Percentiles rank a stretch among this genome's conserved stretches.
Evolutionary conservation across 352 stramenopile genomes (phyloP).

Genomic region (Aphanomyces invadans): DNA sequence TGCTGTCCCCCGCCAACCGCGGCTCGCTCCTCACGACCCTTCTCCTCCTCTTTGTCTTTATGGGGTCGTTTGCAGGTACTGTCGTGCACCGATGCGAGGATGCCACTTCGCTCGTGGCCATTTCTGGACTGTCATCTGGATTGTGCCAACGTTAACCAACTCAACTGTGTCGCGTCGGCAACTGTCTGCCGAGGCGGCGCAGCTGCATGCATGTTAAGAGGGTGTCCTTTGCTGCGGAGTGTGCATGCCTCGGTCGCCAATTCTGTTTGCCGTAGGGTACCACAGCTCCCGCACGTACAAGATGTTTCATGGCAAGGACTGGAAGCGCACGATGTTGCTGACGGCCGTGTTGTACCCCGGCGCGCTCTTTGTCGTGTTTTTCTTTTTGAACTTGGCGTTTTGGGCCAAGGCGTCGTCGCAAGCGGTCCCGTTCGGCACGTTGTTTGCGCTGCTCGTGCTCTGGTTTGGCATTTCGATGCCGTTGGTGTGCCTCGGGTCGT

Average conservation of each 20-base stretch:
- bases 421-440: constrained; percentile 93
- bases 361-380: constrained; percentile 91
- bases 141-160: neutral
- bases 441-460: constrained; percentile 94
- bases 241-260: too few relatives aligned
- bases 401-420: constrained; percentile 81
- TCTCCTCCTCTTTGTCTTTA: constrained; percentile 97
- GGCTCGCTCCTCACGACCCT: constrained; percentile 94
- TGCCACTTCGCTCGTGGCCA: too few relatives aligned
- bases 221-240: too few relatives aligned
- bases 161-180: too few relatives aligned
- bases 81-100: too few relatives aligned
- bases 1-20: constrained; percentile 96
- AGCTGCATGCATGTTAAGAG: too few relatives aligned
- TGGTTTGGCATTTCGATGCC: constrained; percentile 98
- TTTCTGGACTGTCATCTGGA: too few relatives aligned
- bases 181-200: too few relatives aligned
- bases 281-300: constrained; percentile 96
- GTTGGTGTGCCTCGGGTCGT: constrained; percentile 97
- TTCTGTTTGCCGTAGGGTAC: constrained; percentile 78
- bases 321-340: constrained; percentile 95
- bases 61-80: constrained; percentile 85
- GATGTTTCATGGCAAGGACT: constrained; percentile 96
- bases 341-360: constrained; percentile 94
- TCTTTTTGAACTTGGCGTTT: constrained; percentile 95